Evolutionary conservation across 768 basidiomycete species (phyloP).

Genomic region (Sporobolomyces pararoseus): DNA sequence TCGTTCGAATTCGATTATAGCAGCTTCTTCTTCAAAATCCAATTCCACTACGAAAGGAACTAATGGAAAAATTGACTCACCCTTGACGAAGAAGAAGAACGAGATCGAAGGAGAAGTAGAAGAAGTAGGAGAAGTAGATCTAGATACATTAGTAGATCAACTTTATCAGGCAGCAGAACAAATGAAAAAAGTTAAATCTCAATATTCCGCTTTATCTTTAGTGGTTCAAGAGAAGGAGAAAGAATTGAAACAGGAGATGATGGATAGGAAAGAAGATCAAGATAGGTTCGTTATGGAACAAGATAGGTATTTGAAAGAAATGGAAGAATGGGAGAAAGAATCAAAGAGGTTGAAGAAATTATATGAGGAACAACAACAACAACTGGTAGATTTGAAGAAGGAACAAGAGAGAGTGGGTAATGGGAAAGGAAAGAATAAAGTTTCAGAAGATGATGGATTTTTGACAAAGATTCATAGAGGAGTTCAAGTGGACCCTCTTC

Average conservation of each 20-base stretch:
- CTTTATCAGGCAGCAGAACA: neutral
- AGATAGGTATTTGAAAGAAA: neutral
- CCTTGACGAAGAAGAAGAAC: neutral
- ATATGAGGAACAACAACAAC: no score
- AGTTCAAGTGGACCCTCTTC: constrained; percentile 1
- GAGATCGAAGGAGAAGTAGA: neutral
- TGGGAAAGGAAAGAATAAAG: neutral
- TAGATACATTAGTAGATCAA: neutral
- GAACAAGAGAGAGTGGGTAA: neutral
- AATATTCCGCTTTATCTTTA: neutral
- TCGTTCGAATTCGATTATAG: no score
- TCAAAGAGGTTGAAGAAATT: neutral
- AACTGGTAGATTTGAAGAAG: no score
- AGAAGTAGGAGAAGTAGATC: neutral
- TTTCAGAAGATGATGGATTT: neutral
- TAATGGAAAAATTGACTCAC: neutral
- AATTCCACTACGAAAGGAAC: neutral
- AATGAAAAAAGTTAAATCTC: neutral
- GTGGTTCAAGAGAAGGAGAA: neutral
- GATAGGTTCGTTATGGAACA: no score
- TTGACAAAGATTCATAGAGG: neutral
- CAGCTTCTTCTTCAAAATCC: neutral
- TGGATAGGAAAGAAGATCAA: no score
- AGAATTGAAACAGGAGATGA: no score
- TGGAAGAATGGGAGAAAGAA: neutral